These are phyloP conservation scores for Erodium moschatum DNA, from an alignment of 441 rosid genomes.

Conservation along the genomic window DNA sequence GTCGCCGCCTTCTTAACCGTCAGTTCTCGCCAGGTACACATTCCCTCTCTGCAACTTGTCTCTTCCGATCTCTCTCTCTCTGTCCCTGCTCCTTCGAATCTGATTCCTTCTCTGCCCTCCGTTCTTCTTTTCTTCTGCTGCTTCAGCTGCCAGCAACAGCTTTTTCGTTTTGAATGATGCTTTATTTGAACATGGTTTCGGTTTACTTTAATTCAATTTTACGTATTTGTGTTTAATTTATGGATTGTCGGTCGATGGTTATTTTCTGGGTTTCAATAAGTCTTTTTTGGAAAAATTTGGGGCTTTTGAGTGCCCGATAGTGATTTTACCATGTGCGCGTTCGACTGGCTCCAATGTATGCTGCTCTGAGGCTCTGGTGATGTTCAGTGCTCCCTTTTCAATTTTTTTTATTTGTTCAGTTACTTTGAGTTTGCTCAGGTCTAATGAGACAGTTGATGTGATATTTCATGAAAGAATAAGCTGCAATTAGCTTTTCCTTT, in stretches of 20 bases:
- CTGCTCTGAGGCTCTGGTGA: conserved; percentile 1
- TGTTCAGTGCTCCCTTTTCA: background rate
- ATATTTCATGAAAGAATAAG: conserved; percentile 27
- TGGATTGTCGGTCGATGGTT: background rate
- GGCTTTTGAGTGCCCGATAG: background rate
- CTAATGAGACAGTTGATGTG: conserved; percentile 29
- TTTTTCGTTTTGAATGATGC: conserved; percentile 14
- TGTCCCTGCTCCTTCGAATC: conserved; percentile 18
- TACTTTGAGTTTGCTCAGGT: background rate
- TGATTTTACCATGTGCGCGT: background rate
- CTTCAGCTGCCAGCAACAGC: conserved; percentile 18
- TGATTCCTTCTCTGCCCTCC: conserved; percentile 18
- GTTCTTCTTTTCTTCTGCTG: conserved; percentile 26
- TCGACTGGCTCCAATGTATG: background rate
- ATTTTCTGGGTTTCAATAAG: background rate
- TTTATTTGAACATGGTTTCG: background rate
- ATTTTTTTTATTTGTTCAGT: background rate
- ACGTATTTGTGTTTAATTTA: background rate
- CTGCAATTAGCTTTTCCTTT: conserved; percentile 19
- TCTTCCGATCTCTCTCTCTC: background rate
- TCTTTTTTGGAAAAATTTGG: background rate
- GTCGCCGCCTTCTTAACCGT: background rate
- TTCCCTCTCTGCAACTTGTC: conserved; percentile 10
- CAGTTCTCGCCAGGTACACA: background rate
- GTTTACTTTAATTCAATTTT: background rate